Evolutionary conservation across 2,329 filamentous ascomycete species (phyloP), one percentile per base, ranked within the genome.

Genomic region (Diaporthe amygdali): DNA sequence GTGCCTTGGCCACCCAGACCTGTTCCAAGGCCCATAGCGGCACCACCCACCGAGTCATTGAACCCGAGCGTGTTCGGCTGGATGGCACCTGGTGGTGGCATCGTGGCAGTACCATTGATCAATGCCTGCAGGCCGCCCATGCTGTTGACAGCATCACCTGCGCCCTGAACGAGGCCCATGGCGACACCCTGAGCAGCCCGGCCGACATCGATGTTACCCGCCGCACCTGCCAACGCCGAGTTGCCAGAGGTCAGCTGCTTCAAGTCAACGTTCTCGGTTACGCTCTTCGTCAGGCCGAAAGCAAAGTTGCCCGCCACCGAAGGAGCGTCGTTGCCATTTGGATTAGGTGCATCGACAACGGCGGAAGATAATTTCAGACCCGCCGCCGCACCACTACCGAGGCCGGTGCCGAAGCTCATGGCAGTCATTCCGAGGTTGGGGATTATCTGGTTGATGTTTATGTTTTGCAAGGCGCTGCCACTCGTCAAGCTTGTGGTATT

Each of bases 31-130:
- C 81, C 81, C 22, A 76, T 76, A 0, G 80, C 79, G 14, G 78
- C 80, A 15, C 81, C 81, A 20, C 76, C 77, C 22, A 82, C 71
- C 1, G 79, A 77, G 71, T 83, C 81, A 68, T 83, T 75, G 37
- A 81, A 82, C 5, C 69, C 66, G 7, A 81, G 70, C 25, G 75
- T 77, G 27, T 74, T 75, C 7, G 41, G 41, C 20, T 32, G 59
- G 22, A 63, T 47, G 3, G 59, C 59, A 12, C 78, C 75, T 1
- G 75, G 71, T 1, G 66, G 39, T 0, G 77, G 76, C 46, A 73
- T 69, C 15, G 61, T 75, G 4, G 78, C 71, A 3, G 73, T 79
- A 41, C 79, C 79, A 37, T 76, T 76, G 63, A 81, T 73, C 20
- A 81, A 32, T 9, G 79, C 77, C 52, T 78, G 71, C 27, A 81